phyloP scores from a whole-genome alignment of 2,329 filamentous ascomycete species.

The Xylaria digitata region DNA sequence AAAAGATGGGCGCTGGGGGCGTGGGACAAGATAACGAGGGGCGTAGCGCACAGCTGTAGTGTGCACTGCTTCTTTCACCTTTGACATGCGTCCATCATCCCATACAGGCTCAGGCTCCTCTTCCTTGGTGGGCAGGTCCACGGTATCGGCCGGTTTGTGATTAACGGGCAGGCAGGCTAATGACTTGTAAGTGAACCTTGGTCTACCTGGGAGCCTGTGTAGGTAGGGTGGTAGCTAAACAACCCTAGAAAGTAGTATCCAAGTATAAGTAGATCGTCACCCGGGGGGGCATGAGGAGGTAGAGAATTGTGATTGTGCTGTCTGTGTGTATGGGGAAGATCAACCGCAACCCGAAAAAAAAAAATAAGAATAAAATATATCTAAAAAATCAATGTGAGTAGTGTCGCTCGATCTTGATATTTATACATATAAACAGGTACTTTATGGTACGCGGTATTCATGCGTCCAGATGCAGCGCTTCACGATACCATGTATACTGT shows the following conservation, averaged over 20 bases:
- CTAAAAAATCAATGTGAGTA: not conserved
- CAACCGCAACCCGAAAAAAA: not conserved
- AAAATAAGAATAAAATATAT: no score
- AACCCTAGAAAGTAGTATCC: not conserved
- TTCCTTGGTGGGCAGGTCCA: conserved; percentile 31
- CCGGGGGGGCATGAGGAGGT: not conserved
- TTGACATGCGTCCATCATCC: conserved; percentile 34
- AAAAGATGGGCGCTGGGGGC: conserved; percentile 17
- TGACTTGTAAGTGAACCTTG: conserved; percentile 31
- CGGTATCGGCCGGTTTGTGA: conserved; percentile 33
- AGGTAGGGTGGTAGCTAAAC: conserved; percentile 8
- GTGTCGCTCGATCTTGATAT: conserved; percentile 19
- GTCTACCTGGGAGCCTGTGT: not conserved
- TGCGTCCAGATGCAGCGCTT: conserved; percentile 7
- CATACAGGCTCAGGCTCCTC: conserved; percentile 11
- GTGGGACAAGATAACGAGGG: conserved; percentile 27
- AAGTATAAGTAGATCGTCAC: conserved; percentile 16
- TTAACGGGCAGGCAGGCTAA: conserved; percentile 28
- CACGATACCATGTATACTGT: conserved; percentile 14
- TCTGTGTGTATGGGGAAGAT: not conserved
- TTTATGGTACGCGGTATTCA: conserved; percentile 13
- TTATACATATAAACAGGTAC: conserved; percentile 18
- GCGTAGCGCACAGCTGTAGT: conserved; percentile 11
- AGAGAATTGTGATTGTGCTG: not conserved
- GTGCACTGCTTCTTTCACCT: conserved; percentile 22